phyloP scores from a whole-genome alignment of 1,284 basidiomycete species.

The Kwoniella shivajii region DNA sequence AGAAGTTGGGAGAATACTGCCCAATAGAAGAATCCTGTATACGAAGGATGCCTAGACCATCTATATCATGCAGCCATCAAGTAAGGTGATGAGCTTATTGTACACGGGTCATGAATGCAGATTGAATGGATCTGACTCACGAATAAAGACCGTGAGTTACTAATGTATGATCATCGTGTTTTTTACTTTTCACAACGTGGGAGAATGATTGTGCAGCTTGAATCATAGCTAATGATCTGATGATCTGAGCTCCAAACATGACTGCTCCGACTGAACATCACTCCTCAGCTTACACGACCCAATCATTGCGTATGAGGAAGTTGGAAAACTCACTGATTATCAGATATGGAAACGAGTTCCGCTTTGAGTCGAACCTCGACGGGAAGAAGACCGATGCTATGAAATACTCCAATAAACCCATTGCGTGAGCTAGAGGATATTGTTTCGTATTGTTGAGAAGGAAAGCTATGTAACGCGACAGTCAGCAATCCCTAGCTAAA shows the following conservation, averaged over 20 bases:
- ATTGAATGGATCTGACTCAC: conserved; percentile 58
- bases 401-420: conserved; percentile 80
- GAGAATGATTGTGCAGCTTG: conserved; percentile 92
- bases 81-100: neutral
- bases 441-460: conserved; percentile 84
- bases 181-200: conserved; percentile 73
- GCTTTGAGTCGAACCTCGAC: conserved; percentile 29
- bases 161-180: conserved; percentile 71
- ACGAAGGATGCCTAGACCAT: conserved; percentile 92
- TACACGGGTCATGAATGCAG: neutral
- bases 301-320: neutral
- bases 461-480: conserved; percentile 65
- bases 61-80: too few relatives aligned
- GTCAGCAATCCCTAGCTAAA: too few relatives aligned
- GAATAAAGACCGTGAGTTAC: conserved; percentile 84
- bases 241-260: conserved; percentile 69
- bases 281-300: conserved; percentile 56
- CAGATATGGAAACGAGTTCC: conserved; percentile 8
- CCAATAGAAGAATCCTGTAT: conserved; percentile 98
- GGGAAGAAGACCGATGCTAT: conserved; percentile 66
- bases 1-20: conserved; percentile 92
- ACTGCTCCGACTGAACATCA: conserved; percentile 47
- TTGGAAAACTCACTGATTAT: conserved; percentile 9
- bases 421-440: conserved; percentile 83
- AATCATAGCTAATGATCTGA: conserved; percentile 92